phyloP scores from a whole-genome alignment of 345 rosid species.

The Geranium brycei region DNA sequence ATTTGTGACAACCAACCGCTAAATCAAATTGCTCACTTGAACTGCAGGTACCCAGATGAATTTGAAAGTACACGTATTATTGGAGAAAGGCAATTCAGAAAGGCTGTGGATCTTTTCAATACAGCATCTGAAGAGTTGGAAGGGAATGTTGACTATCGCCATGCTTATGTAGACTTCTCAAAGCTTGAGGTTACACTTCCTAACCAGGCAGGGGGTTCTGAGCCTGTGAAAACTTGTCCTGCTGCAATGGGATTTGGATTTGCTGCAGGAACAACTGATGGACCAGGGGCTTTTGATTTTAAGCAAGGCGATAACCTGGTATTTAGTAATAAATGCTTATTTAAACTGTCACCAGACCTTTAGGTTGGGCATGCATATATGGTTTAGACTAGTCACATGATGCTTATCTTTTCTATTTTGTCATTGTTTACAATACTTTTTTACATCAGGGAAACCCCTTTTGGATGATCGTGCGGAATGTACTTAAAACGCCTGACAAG shows the following conservation, averaged over 20 bases:
- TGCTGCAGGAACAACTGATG: slow-evolving; percentile 99
- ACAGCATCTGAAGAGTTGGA: slow-evolving; percentile 63
- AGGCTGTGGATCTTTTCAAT: slow-evolving; percentile 69
- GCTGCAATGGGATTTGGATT: slow-evolving; percentile 96
- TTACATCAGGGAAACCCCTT: slow-evolving; percentile 71
- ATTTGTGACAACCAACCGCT: slow-evolving; percentile 9
- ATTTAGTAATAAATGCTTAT: slow-evolving; percentile 8
- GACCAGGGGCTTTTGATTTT: slow-evolving; percentile 98
- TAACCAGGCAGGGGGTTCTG: slow-evolving; percentile 53
- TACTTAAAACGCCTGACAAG: slow-evolving; percentile 58
- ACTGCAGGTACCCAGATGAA: slow-evolving; percentile 75
- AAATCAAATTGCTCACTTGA: not conserved
- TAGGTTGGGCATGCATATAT: slow-evolving; percentile 1
- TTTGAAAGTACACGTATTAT: slow-evolving; percentile 88
- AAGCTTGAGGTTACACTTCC: slow-evolving; percentile 62
- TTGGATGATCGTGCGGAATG: slow-evolving; percentile 72
- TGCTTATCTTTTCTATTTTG: slow-evolving; percentile 6
- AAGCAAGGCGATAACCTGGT: slow-evolving; percentile 92
- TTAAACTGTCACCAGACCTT: not conserved
- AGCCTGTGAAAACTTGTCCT: slow-evolving; percentile 74
- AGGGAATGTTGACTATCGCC: slow-evolving; percentile 78
- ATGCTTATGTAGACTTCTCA: slow-evolving; percentile 66
- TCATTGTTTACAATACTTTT: not conserved
- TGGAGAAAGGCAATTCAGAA: slow-evolving; percentile 84
- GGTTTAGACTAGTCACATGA: not conserved